phyloP scores from a whole-genome alignment of 208 protist genomes.

The Leishmania major region DNA sequence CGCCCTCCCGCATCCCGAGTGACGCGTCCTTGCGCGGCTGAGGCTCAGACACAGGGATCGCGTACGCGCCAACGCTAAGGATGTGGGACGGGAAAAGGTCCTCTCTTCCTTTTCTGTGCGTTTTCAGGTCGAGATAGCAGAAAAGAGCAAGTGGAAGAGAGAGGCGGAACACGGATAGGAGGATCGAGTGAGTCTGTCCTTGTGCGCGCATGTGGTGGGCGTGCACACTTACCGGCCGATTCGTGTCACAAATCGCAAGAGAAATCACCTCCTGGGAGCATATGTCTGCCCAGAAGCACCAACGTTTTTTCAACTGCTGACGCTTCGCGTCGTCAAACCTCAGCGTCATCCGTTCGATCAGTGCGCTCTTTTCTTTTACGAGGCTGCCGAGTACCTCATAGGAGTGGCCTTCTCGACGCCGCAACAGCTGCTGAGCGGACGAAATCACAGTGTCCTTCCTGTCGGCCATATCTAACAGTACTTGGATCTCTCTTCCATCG shows the following conservation, averaged over 20 bases:
- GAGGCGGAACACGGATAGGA: not conserved
- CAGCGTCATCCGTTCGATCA: conserved; percentile 9
- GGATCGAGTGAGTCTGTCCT: not conserved
- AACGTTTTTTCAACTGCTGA: no score
- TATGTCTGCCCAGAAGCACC: not conserved
- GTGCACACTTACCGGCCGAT: not conserved
- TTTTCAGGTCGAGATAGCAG: not conserved
- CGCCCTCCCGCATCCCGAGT: no score
- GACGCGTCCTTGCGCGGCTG: no score
- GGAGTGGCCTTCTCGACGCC: conserved; percentile 7
- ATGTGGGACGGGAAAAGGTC: no score
- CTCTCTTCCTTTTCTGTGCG: not conserved
- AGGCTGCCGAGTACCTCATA: not conserved
- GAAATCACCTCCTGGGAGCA: not conserved
- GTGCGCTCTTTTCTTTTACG: conserved; percentile 4
- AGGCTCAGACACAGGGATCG: no score
- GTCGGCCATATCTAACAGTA: conserved; percentile 8
- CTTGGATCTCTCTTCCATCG: not conserved
- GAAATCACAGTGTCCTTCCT: conserved; percentile 21
- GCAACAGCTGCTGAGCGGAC: conserved; percentile 8
- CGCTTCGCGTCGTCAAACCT: not conserved
- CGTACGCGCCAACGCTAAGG: not conserved
- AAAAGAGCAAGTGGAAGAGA: not conserved
- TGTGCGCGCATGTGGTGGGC: not conserved
- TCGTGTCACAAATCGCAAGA: not conserved